Conservation (phyloP, 768 basidiomycete species). For the Mycena amicta region DNA sequence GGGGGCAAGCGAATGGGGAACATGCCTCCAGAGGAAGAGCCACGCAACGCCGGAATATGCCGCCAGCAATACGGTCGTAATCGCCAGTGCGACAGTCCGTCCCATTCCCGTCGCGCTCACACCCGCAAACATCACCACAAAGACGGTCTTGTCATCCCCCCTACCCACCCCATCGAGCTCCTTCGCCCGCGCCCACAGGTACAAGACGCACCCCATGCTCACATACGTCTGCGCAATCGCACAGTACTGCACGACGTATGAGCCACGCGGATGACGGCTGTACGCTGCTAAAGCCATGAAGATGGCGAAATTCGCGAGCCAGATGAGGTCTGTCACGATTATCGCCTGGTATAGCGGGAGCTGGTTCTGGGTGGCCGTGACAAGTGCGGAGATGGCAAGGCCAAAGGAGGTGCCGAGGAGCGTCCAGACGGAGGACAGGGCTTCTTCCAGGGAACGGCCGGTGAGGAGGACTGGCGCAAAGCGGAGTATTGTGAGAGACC, state of each 20-base stretch:
- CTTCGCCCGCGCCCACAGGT: slow-evolving; percentile 17
- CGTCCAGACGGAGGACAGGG: slow-evolving; percentile 28
- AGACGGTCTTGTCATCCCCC: slow-evolving; percentile 1
- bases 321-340: slow-evolving; percentile 28
- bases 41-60: slow-evolving; percentile 11
- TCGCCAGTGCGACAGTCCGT: slow-evolving; percentile 8
- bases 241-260: slow-evolving; percentile 21
- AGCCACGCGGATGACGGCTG: slow-evolving; percentile 23
- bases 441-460: slow-evolving; percentile 25
- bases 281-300: slow-evolving; percentile 31
- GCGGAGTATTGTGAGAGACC: background rate
- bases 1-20: background rate
- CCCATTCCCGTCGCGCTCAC: slow-evolving; percentile 8
- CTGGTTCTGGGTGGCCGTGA: slow-evolving; percentile 17
- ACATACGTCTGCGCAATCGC: slow-evolving; percentile 28
- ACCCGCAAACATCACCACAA: slow-evolving; percentile 10
- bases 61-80: slow-evolving; percentile 3
- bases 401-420: slow-evolving; percentile 29
- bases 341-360: slow-evolving; percentile 29
- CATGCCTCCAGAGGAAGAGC: slow-evolving; percentile 6
- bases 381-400: slow-evolving; percentile 28
- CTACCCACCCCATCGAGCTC: background rate
- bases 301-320: slow-evolving; percentile 29
- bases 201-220: slow-evolving; percentile 22
- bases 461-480: slow-evolving; percentile 21